Percentiles rank a stretch among this genome's conserved stretches.
phyloP scores from a whole-genome alignment of 225 moss, liverwort and hornwort genomes.

The Physcomitrium patens region DNA sequence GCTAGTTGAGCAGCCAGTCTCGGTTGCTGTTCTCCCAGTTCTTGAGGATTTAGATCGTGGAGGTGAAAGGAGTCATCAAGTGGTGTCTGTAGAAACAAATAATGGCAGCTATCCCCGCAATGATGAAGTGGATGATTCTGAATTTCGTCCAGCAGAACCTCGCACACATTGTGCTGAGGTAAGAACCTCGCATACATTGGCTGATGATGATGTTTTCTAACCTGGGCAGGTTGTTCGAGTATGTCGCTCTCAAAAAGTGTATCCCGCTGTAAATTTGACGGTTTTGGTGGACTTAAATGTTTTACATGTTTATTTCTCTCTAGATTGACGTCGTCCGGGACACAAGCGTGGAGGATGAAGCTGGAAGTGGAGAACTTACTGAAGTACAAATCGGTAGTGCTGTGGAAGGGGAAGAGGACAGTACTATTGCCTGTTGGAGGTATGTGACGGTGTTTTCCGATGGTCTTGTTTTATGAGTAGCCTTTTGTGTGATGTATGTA shows the following conservation, averaged over 20 bases:
- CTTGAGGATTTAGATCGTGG: slow-evolving; percentile 31
- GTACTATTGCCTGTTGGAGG: slow-evolving; percentile 45
- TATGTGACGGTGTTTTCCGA: slow-evolving; percentile 22
- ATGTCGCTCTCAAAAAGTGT: neutral
- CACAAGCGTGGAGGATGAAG: slow-evolving; percentile 8
- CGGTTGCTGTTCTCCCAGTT: slow-evolving; percentile 21
- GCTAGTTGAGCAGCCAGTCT: slow-evolving; percentile 25
- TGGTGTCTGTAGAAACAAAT: slow-evolving; percentile 17
- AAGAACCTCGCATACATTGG: slow-evolving; percentile 26
- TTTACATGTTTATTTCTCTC: slow-evolving; percentile 9
- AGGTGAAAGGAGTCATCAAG: slow-evolving; percentile 22
- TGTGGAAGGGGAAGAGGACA: slow-evolving; percentile 51
- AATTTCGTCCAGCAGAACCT: slow-evolving; percentile 26
- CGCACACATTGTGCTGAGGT: slow-evolving; percentile 37
- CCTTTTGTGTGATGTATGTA: neutral
- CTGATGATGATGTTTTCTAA: slow-evolving; percentile 19
- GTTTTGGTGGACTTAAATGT: slow-evolving; percentile 11
- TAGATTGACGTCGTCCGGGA: slow-evolving; percentile 34
- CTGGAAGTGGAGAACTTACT: slow-evolving; percentile 39
- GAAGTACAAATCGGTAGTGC: slow-evolving; percentile 45
- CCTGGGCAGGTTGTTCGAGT: neutral
- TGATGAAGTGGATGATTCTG: slow-evolving; percentile 33
- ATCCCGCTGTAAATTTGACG: neutral
- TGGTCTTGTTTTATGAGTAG: neutral
- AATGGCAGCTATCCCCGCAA: slow-evolving; percentile 13